Conservation (phyloP, 2,329 filamentous ascomycete species). For the Chrysoporthe deuterocubensis region DNA sequence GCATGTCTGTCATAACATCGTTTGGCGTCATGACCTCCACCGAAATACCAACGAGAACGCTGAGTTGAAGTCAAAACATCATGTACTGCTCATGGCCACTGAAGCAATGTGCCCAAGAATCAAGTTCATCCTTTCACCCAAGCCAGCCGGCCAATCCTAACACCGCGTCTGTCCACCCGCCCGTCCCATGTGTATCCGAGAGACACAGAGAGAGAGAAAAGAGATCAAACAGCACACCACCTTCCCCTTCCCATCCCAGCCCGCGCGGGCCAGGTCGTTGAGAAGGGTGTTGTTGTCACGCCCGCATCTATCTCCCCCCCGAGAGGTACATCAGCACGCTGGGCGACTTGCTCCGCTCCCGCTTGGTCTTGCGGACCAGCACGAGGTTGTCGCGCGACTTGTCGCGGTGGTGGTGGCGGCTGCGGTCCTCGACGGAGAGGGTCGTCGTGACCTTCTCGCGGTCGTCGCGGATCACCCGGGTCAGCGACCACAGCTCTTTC, state of each 20-base stretch:
- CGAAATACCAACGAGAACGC: neutral
- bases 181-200: neutral
- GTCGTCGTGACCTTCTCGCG: constrained; percentile 47
- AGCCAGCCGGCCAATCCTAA: neutral
- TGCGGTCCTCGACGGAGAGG: constrained; percentile 50
- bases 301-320: constrained; percentile 37
- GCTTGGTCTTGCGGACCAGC: constrained; percentile 63
- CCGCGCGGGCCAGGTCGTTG: neutral
- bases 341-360: constrained; percentile 60
- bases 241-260: neutral
- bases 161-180: neutral
- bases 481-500: constrained; percentile 74
- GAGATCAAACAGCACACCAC: neutral
- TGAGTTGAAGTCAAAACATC: neutral
- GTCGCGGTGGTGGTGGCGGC: constrained; percentile 43
- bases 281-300: neutral
- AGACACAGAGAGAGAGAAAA: neutral
- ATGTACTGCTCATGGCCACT: neutral
- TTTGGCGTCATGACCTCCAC: neutral
- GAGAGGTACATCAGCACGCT: constrained; percentile 62
- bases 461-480: constrained; percentile 64
- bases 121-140: neutral
- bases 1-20: neutral
- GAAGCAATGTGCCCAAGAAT: neutral
- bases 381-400: constrained; percentile 52